phyloP scores from a whole-genome alignment of 2,329 filamentous ascomycete genomes.

The Monosporascus ibericus region DNA sequence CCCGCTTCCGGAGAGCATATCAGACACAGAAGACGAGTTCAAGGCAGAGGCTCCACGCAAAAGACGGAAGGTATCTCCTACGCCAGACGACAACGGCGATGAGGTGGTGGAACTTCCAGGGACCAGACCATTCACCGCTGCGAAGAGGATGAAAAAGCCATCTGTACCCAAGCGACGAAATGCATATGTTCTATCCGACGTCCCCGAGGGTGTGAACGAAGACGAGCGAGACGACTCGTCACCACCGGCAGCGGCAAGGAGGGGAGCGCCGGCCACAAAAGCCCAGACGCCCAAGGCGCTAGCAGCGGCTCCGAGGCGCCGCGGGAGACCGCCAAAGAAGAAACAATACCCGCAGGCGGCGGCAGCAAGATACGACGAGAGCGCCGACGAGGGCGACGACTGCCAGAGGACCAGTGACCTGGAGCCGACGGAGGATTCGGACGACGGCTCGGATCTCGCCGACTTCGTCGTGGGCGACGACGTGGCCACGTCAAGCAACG shows the following conservation, averaged over 20 bases:
- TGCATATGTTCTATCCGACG: not conserved
- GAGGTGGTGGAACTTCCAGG: constrained; percentile 11
- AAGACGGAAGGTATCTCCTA: constrained; percentile 16
- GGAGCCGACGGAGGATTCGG: constrained; percentile 29
- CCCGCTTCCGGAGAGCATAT: constrained; percentile 32
- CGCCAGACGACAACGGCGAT: constrained; percentile 4
- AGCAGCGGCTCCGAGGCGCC: constrained; percentile 4
- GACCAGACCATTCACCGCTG: constrained; percentile 1
- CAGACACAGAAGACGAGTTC: constrained; percentile 31
- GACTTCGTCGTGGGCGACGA: constrained; percentile 27
- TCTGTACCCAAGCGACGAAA: constrained; percentile 3
- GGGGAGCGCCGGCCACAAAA: constrained; percentile 7
- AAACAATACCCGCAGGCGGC: not conserved
- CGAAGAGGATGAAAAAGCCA: constrained; percentile 9
- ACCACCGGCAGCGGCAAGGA: constrained; percentile 10
- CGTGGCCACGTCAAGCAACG: constrained; percentile 21
- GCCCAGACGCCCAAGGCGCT: constrained; percentile 5
- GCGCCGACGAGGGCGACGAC: constrained; percentile 27
- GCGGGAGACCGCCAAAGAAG: constrained; percentile 13
- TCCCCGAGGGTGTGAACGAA: not conserved
- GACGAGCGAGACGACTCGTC: constrained; percentile 6
- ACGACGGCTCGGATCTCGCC: constrained; percentile 24
- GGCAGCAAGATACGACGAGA: constrained; percentile 23
- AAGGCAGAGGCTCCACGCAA: constrained; percentile 17
- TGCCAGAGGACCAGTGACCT: constrained; percentile 30